phyloP scores from a whole-genome alignment of 495 filamentous ascomycete genomes.

The Xylaria intraflava region DNA sequence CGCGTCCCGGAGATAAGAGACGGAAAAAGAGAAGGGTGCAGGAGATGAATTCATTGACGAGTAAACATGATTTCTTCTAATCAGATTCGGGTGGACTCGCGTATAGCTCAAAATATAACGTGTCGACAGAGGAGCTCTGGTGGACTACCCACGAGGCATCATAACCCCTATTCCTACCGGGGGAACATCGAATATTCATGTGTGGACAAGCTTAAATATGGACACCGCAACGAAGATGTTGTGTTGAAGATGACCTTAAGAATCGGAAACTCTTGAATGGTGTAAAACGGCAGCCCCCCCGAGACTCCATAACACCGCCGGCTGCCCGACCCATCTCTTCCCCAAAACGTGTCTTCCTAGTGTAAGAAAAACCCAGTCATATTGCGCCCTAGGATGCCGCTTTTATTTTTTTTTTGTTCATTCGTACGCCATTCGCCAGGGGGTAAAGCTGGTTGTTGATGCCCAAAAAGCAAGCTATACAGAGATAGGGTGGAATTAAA shows the following conservation, averaged over 20 bases:
- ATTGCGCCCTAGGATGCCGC: slow-evolving; percentile 31
- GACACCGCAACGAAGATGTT: slow-evolving; percentile 9
- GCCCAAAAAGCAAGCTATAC: slow-evolving; percentile 24
- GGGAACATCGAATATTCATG: slow-evolving; percentile 6
- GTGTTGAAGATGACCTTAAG: slow-evolving; percentile 11
- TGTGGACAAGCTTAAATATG: slow-evolving; percentile 9
- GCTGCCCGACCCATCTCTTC: slow-evolving; percentile 26
- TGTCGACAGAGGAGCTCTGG: slow-evolving; percentile 3
- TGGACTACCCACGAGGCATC: background rate
- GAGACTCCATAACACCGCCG: slow-evolving; percentile 28
- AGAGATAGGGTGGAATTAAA: slow-evolving; percentile 13
- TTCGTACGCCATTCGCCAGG: slow-evolving; percentile 33
- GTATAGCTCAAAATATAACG: slow-evolving; percentile 4
- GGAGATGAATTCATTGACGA: slow-evolving; percentile 3
- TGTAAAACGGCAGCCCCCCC: slow-evolving; percentile 12
- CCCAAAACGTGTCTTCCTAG: slow-evolving; percentile 23
- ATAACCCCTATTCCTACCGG: slow-evolving; percentile 7
- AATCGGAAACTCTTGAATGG: slow-evolving; percentile 4
- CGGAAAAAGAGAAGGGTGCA: background rate
- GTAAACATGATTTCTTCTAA: slow-evolving; percentile 8
- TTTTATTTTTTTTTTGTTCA: slow-evolving; percentile 23
- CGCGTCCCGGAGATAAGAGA: background rate
- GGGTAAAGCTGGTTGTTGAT: slow-evolving; percentile 26
- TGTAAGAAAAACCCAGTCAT: slow-evolving; percentile 23
- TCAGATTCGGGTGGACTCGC: slow-evolving; percentile 3